phyloP scores from a whole-genome alignment of 768 basidiomycete genomes.

The Leccinum broughii region DNA sequence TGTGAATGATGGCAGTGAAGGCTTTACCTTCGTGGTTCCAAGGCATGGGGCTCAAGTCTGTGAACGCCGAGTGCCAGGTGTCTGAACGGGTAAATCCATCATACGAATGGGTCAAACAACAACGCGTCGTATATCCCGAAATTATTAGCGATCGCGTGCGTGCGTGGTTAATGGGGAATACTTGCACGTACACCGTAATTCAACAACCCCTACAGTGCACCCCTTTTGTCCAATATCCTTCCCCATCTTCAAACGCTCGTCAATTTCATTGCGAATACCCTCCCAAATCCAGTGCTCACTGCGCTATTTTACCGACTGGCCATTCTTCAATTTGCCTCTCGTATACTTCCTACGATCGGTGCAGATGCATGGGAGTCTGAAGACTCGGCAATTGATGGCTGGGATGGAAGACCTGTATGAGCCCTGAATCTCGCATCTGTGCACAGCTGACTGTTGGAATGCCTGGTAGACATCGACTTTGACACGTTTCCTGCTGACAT shows the following conservation, averaged over 20 bases:
- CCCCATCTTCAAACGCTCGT: conserved; percentile 78
- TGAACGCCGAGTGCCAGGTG: too few relatives aligned
- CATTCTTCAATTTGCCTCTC: conserved; percentile 78
- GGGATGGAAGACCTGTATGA: conserved; percentile 69
- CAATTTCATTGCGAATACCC: conserved; percentile 81
- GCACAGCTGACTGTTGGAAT: conserved; percentile 13
- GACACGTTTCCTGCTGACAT: conserved; percentile 73
- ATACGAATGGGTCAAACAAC: too few relatives aligned
- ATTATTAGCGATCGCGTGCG: too few relatives aligned
- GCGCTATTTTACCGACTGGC: conserved; percentile 79
- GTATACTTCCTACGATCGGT: conserved; percentile 82
- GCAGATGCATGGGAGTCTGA: conserved; percentile 77
- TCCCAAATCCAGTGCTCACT: conserved; percentile 81
- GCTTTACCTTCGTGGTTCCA: too few relatives aligned
- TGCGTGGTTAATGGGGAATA: too few relatives aligned
- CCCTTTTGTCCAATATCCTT: conserved; percentile 74
- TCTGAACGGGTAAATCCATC: too few relatives aligned
- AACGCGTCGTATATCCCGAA: too few relatives aligned
- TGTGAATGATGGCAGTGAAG: too few relatives aligned
- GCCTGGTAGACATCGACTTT: conserved; percentile 66
- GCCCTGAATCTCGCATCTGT: not conserved
- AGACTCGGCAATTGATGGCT: conserved; percentile 58
- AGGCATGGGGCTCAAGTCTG: too few relatives aligned
- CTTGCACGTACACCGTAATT: not conserved
- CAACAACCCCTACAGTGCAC: conserved; percentile 48